Percentiles rank a stretch among this genome's conserved stretches.
These are phyloP conservation scores for Nakaseomyces uthaithaninus DNA, from an alignment of 1,139 yeast species.

Conservation along the genomic window DNA sequence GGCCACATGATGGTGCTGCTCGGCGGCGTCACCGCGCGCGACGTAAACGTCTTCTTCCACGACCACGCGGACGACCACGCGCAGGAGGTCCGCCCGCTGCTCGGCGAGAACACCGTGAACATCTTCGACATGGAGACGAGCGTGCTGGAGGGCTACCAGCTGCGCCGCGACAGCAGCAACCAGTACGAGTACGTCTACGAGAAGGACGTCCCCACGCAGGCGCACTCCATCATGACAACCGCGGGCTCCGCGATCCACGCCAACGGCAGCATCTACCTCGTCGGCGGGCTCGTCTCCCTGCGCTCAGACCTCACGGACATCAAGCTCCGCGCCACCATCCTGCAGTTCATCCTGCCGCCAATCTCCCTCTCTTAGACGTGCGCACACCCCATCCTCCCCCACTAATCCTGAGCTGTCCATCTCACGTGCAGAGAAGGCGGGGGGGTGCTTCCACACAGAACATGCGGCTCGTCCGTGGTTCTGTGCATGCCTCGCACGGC, in stretches of 20 bases:
- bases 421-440: no score
- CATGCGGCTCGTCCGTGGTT: no score
- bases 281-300: constrained; percentile 6
- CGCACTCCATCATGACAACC: constrained; percentile 7
- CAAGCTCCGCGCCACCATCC: constrained; percentile 6
- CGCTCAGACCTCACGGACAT: constrained; percentile 1
- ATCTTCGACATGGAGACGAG: constrained; percentile 22
- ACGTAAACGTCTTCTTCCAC: constrained; percentile 16
- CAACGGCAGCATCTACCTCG: constrained; percentile 6
- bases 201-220: constrained; percentile 2
- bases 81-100: background rate
- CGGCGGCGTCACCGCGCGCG: constrained; percentile 27
- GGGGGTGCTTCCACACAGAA: no score
- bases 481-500: no score
- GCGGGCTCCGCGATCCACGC: constrained; percentile 6
- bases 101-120: constrained; percentile 11
- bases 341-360: constrained; percentile 7
- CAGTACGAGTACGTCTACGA: constrained; percentile 6
- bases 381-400: no score
- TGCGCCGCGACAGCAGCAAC: background rate
- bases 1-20: constrained; percentile 21
- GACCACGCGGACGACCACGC: constrained; percentile 7
- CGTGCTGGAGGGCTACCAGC: constrained; percentile 16
- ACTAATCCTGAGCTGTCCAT: no score
- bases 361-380: constrained; percentile 6